Conservation (phyloP, 495 filamentous ascomycete genomes). For the Aspergillus ellipticus region DNA sequence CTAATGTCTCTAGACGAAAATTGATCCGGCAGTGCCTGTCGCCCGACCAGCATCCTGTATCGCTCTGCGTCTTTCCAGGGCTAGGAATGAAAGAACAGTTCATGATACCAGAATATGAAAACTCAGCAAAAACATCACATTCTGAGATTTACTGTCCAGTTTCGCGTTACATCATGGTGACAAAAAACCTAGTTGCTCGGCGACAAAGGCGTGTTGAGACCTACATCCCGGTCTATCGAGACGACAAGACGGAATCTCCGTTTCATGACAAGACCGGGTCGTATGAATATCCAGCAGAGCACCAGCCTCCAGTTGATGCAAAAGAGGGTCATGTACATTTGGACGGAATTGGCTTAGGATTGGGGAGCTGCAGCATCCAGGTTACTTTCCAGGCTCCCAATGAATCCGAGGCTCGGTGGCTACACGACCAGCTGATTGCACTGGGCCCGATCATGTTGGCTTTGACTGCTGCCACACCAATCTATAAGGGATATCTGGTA, state of each 20-base stretch:
- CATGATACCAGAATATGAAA: background rate
- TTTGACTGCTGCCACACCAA: conserved; percentile 83
- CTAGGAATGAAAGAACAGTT: background rate
- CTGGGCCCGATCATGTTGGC: conserved; percentile 82
- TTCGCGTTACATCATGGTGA: background rate
- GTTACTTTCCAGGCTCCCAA: conserved; percentile 94
- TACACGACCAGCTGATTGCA: conserved; percentile 89
- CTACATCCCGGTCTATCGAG: background rate
- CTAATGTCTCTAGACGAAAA: background rate
- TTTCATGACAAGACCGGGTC: background rate
- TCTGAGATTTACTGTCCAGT: background rate
- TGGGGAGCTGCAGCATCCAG: conserved; percentile 89
- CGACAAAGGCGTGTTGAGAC: background rate
- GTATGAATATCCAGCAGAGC: background rate
- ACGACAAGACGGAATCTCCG: background rate
- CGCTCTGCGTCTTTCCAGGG: background rate
- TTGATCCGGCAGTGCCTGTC: background rate
- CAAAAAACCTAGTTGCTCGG: background rate
- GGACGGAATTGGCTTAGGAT: conserved; percentile 90
- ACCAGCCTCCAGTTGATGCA: background rate
- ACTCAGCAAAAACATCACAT: background rate
- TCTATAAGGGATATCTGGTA: conserved; percentile 88
- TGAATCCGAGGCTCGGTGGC: conserved; percentile 74
- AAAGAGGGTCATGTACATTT: conserved; percentile 75
- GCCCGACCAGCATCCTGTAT: background rate